Conservation (phyloP, 192 early-diverging fungal genomes). For the Mortierella claussenii region DNA sequence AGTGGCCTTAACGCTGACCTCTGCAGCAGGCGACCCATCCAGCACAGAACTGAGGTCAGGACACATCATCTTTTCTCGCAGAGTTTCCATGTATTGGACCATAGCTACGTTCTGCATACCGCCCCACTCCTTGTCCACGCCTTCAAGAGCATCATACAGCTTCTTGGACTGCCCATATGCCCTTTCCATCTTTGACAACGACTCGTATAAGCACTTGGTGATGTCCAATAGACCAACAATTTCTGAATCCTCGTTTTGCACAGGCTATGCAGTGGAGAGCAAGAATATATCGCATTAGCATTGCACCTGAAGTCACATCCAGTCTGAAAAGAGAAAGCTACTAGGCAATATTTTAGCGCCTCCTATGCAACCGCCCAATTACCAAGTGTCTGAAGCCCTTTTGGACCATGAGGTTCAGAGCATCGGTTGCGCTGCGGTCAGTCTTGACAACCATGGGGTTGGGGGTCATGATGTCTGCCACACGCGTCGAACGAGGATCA, state of each 20-base stretch:
- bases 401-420: conserved; percentile 84
- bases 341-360: no score
- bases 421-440: conserved; percentile 82
- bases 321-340: no score
- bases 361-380: conserved; percentile 1
- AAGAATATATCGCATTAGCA: background rate
- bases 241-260: conserved; percentile 88
- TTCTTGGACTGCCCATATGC: conserved; percentile 84
- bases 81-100: conserved; percentile 75
- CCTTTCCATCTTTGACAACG: conserved; percentile 86
- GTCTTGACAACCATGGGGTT: conserved; percentile 90
- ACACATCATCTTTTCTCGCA: conserved; percentile 90
- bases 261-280: conserved; percentile 59
- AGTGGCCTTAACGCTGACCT: conserved; percentile 71
- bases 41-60: conserved; percentile 90
- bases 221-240: conserved; percentile 87
- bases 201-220: conserved; percentile 88
- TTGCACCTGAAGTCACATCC: no score
- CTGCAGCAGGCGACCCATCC: conserved; percentile 68
- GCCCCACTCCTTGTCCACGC: conserved; percentile 86
- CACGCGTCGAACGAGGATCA: conserved; percentile 72
- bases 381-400: conserved; percentile 87
- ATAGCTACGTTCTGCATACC: conserved; percentile 72
- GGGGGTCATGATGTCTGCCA: conserved; percentile 91
- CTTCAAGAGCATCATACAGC: conserved; percentile 83